Conservation (phyloP, 75 land plant species). For the Picea sitchensis region DNA sequence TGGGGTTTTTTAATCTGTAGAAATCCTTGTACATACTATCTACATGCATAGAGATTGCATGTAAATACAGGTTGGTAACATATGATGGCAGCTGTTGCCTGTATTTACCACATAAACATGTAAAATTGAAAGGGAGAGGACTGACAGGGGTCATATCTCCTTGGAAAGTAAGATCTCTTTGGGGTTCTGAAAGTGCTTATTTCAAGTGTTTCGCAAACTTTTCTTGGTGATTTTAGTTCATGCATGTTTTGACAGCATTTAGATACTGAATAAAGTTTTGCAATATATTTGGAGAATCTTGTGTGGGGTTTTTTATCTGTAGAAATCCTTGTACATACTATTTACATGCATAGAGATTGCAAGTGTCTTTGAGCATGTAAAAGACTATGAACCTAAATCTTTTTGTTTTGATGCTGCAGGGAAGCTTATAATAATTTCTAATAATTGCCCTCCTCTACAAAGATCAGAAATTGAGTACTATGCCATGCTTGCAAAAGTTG, state of each 20-base stretch:
- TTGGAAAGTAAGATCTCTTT: no score
- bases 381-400: not conserved
- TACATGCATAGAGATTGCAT: no score
- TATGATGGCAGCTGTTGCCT: no score
- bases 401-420: slow-evolving; percentile 22
- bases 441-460: slow-evolving; percentile 60
- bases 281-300: not conserved
- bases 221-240: no score
- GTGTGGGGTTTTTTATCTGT: not conserved
- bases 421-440: slow-evolving; percentile 52
- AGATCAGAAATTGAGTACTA: slow-evolving; percentile 75
- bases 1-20: not conserved
- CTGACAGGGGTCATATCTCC: no score
- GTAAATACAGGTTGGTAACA: no score
- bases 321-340: not conserved
- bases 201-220: no score
- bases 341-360: not conserved
- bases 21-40: not conserved
- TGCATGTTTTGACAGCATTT: not conserved
- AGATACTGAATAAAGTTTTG: not conserved
- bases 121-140: no score
- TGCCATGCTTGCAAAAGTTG: slow-evolving; percentile 64
- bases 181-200: no score
- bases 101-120: no score
- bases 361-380: not conserved